Evolutionary conservation across 2,329 filamentous ascomycete species (phyloP), one percentile per base, ranked within the genome.

Genomic region (Cladosporium colombiae): DNA sequence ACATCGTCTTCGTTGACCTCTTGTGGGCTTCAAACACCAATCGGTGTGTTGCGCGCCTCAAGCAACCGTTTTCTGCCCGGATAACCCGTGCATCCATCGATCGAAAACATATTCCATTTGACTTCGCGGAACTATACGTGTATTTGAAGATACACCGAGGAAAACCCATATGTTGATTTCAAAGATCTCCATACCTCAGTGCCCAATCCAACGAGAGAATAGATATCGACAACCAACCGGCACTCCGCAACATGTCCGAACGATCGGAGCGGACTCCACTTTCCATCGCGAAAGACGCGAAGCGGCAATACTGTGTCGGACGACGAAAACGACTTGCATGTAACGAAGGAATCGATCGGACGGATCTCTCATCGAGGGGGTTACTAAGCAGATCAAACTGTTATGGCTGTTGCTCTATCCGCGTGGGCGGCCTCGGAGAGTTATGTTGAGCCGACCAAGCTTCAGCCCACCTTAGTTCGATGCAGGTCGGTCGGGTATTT

Each of bases 191-290:
- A n/a, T 44, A n/a, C 8, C 40, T 46, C 40, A 8, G 21, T 35
- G 14, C 33, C 40, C 6, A 21, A 46, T 16, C 3, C n/a, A 1
- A n/a, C 40, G n/a, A 1, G 40, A 21, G 3, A 21, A 44, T 44
- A 5, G 37, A 8, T 8, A 18, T 44, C 37, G 18, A 2, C 37
- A 29, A 29, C 27, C 27, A n/a, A 27, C 11, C 52, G 52, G 52
- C 18, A 33, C 52, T 55, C 52, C 52, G 52, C 52, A 55, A 33
- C 52, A 55, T 35, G 52, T 55, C 52, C 52, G 52, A 55, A 55
- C 18, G 52, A 55, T 21, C n/a, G 8, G 3, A 21, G 27, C 27
- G 52, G 52, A 55, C 52, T 55, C 52, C 29, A 55, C 52, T 31
- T 21, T 55, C 10, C 7, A 11, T 5, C 16, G 27, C 31, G 27